Evolutionary conservation across 805 yeast species (phyloP), one percentile per base, ranked within the genome.

Genomic region (Zygoascus tannicola): DNA sequence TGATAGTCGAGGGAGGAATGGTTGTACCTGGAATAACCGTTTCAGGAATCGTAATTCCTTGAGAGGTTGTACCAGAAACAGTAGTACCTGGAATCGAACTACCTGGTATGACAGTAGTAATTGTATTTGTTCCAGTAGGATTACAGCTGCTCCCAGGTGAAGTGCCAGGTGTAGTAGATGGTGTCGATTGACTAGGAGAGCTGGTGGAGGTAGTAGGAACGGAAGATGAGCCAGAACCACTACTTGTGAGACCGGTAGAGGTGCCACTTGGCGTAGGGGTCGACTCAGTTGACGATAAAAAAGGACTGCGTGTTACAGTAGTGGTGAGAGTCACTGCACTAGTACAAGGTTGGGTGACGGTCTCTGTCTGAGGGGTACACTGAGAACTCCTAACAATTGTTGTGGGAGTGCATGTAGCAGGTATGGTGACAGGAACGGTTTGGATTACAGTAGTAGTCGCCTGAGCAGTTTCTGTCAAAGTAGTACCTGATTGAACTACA

Each of bases 241-340:
- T 55, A 58, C 63, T 57, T 38, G 63, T 58, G 63, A 57, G 64
- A 59, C 63, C 61, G 36, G 52, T 34, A 16, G 43, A 32, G 61
- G 63, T 59, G 64, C 63, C 63, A 58, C 63, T 53, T 46, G 55
- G 47, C 55, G 59, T 56, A 54, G 52, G 45, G 48, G 53, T 51
- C 56, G 59, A 58, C 60, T 58, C 60, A 59, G 60, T 56, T 58
- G 62, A 57, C 56, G 62, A 58, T 58, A 59, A 58, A 57, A 58
- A 57, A 58, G 62, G 60, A 50, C 41, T 32, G 32, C 47, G 46
- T 30, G 43, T 22, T 12, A 30, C 26, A 28, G 48, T 42, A 16
- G 33, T 40, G 16, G 49, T 41, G 15, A n/a, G n/a, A n/a, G 44
- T 44, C n/a, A 50, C 20, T 28, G 43, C 41, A n/a, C 38, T 32